Evolutionary conservation across 495 filamentous ascomycete species (phyloP).

Genomic region (Neurospora sublineolata): DNA sequence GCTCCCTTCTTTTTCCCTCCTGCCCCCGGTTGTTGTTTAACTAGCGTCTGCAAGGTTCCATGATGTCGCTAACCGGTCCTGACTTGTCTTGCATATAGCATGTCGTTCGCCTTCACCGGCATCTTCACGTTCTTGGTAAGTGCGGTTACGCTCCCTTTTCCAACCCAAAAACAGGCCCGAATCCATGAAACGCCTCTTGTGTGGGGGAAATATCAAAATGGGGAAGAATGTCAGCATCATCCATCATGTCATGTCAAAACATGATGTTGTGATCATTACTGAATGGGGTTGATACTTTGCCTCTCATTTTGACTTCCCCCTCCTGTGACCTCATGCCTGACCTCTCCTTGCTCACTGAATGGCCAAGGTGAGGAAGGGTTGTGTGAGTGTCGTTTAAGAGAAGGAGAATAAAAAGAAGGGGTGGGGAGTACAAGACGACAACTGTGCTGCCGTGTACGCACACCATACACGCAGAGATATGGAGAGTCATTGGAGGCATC

Average conservation of each 20-base stretch:
- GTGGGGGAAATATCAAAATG: background rate
- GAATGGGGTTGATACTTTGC: background rate
- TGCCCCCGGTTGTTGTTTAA: slow-evolving; percentile 2
- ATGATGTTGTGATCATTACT: background rate
- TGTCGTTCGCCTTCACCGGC: slow-evolving; percentile 66
- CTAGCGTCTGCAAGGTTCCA: slow-evolving; percentile 3
- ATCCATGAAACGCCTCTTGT: background rate
- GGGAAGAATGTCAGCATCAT: background rate
- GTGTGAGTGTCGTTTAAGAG: background rate
- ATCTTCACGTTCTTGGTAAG: slow-evolving; percentile 79
- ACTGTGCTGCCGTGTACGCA: background rate
- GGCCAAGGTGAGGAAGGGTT: background rate
- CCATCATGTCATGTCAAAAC: background rate
- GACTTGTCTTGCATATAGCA: slow-evolving; percentile 35
- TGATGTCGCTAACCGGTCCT: slow-evolving; percentile 21
- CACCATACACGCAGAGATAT: background rate
- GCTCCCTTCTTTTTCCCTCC: background rate
- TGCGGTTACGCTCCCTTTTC: background rate
- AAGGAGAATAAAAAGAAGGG: background rate
- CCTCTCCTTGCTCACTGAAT: background rate
- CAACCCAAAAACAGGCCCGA: background rate
- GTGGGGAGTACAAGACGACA: background rate
- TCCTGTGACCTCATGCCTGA: background rate
- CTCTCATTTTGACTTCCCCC: background rate
- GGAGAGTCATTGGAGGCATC: background rate